These are phyloP conservation scores for Cucumis cinereus DNA, from an alignment of 306 rosid species.

Conservation along the genomic window DNA sequence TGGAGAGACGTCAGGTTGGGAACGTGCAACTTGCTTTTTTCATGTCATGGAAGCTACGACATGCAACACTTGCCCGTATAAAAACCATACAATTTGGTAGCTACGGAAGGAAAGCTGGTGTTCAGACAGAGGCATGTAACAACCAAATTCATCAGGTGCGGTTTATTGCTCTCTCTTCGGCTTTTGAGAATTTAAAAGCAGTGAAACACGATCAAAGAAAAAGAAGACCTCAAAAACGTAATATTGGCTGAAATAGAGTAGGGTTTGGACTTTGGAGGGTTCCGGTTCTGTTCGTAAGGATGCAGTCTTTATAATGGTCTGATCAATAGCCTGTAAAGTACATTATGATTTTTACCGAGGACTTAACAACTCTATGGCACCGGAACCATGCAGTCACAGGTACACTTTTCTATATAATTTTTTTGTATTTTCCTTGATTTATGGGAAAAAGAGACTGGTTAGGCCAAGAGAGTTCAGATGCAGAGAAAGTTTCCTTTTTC, in stretches of 20 bases:
- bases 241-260: not conserved
- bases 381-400: not conserved
- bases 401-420: not conserved
- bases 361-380: constrained; percentile 3
- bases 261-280: not conserved
- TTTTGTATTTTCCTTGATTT: not conserved
- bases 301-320: constrained; percentile 1
- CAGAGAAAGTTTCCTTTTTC: not conserved
- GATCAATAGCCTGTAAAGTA: not conserved
- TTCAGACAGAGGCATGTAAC: not conserved
- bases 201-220: not conserved
- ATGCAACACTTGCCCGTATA: not conserved
- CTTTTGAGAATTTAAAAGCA: not conserved
- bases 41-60: constrained; percentile 1
- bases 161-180: not conserved
- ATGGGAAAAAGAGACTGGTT: not conserved
- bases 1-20: not conserved
- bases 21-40: not conserved
- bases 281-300: not conserved
- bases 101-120: not conserved
- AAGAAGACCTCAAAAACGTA: not conserved
- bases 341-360: not conserved
- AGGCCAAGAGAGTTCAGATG: not conserved
- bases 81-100: not conserved
- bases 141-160: not conserved